Conservation (phyloP, 2,329 filamentous ascomycete species). For the Penicillium occitanis region DNA sequence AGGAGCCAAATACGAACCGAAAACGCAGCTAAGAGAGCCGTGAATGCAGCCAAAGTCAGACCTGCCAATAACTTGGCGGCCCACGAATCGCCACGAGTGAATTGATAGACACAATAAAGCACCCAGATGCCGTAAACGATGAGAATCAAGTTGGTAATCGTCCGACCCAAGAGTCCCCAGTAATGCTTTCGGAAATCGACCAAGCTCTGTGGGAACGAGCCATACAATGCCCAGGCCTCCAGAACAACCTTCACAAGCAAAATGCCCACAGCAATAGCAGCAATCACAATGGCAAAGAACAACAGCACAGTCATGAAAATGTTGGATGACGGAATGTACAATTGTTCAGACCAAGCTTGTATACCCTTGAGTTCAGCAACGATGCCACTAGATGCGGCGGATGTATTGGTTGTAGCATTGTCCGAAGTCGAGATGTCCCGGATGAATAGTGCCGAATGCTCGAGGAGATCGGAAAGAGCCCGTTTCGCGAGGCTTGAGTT, state of each 20-base stretch:
- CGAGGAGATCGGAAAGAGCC: slow-evolving; percentile 48
- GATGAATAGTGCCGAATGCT: slow-evolving; percentile 49
- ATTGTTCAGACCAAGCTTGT: slow-evolving; percentile 76
- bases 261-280: slow-evolving; percentile 78
- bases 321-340: slow-evolving; percentile 82
- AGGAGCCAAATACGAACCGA: slow-evolving; percentile 77
- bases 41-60: slow-evolving; percentile 78
- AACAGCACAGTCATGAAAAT: slow-evolving; percentile 95
- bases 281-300: slow-evolving; percentile 83
- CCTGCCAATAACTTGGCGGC: slow-evolving; percentile 81
- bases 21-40: slow-evolving; percentile 77
- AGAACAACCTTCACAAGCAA: slow-evolving; percentile 88
- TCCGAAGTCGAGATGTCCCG: slow-evolving; percentile 51
- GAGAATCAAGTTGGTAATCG: slow-evolving; percentile 85
- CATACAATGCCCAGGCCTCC: slow-evolving; percentile 87
- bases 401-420: slow-evolving; percentile 42
- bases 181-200: slow-evolving; percentile 90
- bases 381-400: slow-evolving; percentile 40
- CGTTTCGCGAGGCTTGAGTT: slow-evolving; percentile 56
- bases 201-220: slow-evolving; percentile 76
- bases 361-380: slow-evolving; percentile 69
- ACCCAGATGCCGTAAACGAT: slow-evolving; percentile 94
- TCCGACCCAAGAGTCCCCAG: slow-evolving; percentile 87
- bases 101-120: slow-evolving; percentile 93
- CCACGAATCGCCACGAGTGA: slow-evolving; percentile 92